These are phyloP conservation scores for Alternaria longipes DNA, from an alignment of 2,329 filamentous ascomycete species.

Conservation along the genomic window DNA sequence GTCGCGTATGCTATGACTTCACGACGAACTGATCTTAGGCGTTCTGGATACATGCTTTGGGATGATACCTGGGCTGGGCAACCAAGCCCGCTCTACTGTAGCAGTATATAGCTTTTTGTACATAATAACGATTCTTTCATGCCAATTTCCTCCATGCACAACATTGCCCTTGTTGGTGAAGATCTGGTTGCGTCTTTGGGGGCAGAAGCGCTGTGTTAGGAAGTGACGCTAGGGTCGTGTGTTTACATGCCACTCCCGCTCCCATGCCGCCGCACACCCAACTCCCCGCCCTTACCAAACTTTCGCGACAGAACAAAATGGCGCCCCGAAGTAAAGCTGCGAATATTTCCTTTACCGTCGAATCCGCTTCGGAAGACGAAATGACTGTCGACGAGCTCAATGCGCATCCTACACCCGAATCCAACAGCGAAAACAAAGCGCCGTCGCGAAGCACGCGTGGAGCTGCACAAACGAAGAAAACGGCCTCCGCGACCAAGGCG, in stretches of 20 bases:
- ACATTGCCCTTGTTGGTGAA: background rate
- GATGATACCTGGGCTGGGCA: slow-evolving; percentile 17
- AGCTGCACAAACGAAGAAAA: slow-evolving; percentile 36
- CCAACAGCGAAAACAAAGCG: slow-evolving; percentile 52
- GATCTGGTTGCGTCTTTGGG: background rate
- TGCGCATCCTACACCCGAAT: slow-evolving; percentile 51
- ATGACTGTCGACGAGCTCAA: slow-evolving; percentile 48
- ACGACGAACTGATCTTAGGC: slow-evolving; percentile 11
- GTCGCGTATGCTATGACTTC: slow-evolving; percentile 8
- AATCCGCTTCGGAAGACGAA: slow-evolving; percentile 55
- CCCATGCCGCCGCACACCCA: slow-evolving; percentile 15
- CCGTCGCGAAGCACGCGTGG: slow-evolving; percentile 47
- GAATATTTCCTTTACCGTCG: slow-evolving; percentile 52
- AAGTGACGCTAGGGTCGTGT: slow-evolving; percentile 16
- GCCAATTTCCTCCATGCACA: background rate
- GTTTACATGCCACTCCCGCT: slow-evolving; percentile 15
- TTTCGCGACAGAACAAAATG: slow-evolving; percentile 30
- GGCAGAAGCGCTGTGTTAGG: background rate
- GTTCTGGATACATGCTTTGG: slow-evolving; percentile 14
- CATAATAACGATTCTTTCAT: slow-evolving; percentile 12
- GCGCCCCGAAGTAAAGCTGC: slow-evolving; percentile 42
- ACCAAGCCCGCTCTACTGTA: slow-evolving; percentile 1
- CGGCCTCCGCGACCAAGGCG: slow-evolving; percentile 40
- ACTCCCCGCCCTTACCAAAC: background rate
- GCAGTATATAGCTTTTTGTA: slow-evolving; percentile 10